Evolutionary conservation across 2,329 filamentous ascomycete genomes (phyloP), one percentile per base, ranked within the genome.

Genomic region (Colletotrichum chrysophilum): DNA sequence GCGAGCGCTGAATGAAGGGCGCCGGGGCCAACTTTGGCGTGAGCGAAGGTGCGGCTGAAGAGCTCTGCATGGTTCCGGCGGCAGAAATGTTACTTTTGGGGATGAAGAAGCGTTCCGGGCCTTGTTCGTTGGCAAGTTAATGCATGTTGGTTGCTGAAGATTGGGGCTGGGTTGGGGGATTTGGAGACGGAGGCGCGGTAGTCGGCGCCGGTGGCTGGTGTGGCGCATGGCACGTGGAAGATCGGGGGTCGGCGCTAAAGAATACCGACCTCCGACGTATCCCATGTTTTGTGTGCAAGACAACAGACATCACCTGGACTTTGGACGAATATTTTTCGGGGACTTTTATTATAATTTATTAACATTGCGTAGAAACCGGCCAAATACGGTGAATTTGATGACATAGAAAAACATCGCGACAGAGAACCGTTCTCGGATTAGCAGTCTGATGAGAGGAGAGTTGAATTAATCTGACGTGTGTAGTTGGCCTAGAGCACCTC

Each of bases 331-430:
- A 43, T 0, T 43, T 0, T 0, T 0, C 38, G 16, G 38, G 16
- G 4, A 43, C 8, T 43, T 43, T 38, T 38, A 18, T 0, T 38
- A 0, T 38, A 14, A 38, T 1, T 38, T 4, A 38, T 43, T 16
- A 43, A 43, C 4, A 43, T 10, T 10, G 4, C 3, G 38, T 5
- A 43, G 0, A 18, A 43, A n/a, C n/a, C 16, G 38, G 38, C 10
- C 10, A 2, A 0, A 0, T 0, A 43, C 16, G 16, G 36, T 4
- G 2, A 18, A 43, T 18, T 9, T 9, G 0, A 18, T 43, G 36
- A 43, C 21, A 24, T 24, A 24, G 21, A 24, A 24, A 24, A 24
- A 24, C 21, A 24, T 24, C 21, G 21, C 21, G 21, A 24, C 21
- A 24, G 21, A 24, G 21, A 24, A 24, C 21, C 21, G 21, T 24